Evolutionary conservation across 371 early-diverging fungal species (phyloP), one percentile per base, ranked within the genome.

Genomic region (Umbelopsis sp.): DNA sequence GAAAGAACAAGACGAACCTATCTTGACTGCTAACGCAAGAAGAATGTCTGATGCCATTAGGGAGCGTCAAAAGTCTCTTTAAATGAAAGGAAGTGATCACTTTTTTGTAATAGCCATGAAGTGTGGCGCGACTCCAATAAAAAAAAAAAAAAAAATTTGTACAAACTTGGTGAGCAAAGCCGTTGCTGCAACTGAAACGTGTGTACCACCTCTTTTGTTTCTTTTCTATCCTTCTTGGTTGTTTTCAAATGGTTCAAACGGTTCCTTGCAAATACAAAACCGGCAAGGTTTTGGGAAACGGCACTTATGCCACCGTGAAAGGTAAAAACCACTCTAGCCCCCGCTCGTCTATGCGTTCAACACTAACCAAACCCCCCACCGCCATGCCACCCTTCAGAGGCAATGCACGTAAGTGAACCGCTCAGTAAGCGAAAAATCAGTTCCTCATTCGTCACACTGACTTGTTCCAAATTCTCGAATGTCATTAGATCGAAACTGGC

Each of bases 401-500:
- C 81, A 22, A 74, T 84, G 75, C 80, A 80, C 38, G 84, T 80
- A 80, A 76, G 74, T 72, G 57, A 9, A 57, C 37, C 12, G 29
- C 8, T 53, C 16, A 11, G n/a, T 29, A 0, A 29, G 10, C 35
- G 29, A 35, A 0, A 6, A 53, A 25, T 22, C 4, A 29, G 41
- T 12, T 38, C 7, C 7, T 7, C 41, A 41, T 1, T 41, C 41
- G 1, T 41, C 7, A 10, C 12, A 7, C 41, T 41, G 41, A 41
- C 41, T 41, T 41, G 12, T 41, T 7, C 10, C 10, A 7, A 10
- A 38, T 38, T 10, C 41, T 24, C 41, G n/a, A 18, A 18, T 44
- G 35, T 38, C 25, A 37, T n/a, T 78, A 90, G 91, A 91, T 95
- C 70, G 89, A 88, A 50, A 94, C 96, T 2, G 92, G 92, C 41